Evolutionary conservation across 495 filamentous ascomycete genomes (phyloP), one percentile per base, ranked within the genome.

Genomic region (Cercophora newfieldiana): DNA sequence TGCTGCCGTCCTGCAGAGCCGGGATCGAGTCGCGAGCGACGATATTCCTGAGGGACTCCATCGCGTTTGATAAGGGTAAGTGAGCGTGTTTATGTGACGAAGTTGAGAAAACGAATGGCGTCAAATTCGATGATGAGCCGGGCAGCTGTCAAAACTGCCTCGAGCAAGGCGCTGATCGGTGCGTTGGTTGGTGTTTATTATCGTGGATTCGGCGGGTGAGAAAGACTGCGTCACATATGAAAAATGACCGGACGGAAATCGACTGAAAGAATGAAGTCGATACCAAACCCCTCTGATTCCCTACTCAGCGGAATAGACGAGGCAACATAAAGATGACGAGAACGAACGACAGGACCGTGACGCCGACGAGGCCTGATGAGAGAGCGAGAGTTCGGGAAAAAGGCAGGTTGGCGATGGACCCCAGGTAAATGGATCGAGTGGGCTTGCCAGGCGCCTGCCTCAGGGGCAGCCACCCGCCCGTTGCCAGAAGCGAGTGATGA

Each of bases 191-290:
- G 61, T 47, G n/a, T 8, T 26, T 61, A 61, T 59, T 7, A 67
- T 57, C 53, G 62, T 25, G 44, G 50, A 48, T 63, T 25, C 62
- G 57, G 66, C 31, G 29, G 30, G 47, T 30, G 59, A 51, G 29
- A 64, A 58, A 65, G 66, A 63, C 64, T 72, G 78, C 68, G 73
- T 72, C 66, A 74, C 73, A 68, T 64, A 67, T 54, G 61, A 68
- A 67, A 74, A 83, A 83, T 53, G 82, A 84, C 69, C 65, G 83
- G 80, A 83, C 79, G 76, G 81, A 70, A 72, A 75, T 78, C 82
- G 78, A 82, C 80, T 82, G 66, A 93, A 92, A 85, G 91, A 94
- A 86, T 92, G 91, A 93, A 94, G 91, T 88, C 85, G 89, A 84
- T 63, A 73, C 78, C 71, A 68, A 66, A 63, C 47, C 59, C 44